phyloP scores from a whole-genome alignment of 1,284 basidiomycete genomes.

The Sanghuangporus sanghuang region DNA sequence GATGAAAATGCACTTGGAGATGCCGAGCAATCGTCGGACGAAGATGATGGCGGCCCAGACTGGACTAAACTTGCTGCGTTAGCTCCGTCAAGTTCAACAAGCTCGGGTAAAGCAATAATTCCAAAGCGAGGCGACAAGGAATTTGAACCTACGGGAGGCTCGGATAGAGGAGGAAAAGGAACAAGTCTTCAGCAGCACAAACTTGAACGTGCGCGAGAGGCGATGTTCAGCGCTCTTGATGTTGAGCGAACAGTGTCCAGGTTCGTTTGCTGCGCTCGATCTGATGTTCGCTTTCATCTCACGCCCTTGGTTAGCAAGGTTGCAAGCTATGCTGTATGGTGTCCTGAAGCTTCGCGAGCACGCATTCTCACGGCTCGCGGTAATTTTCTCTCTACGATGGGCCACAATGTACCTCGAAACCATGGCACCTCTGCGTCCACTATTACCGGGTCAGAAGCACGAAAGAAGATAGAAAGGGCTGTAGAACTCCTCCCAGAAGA shows the following conservation, averaged over 20 bases:
- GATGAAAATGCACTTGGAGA: slow-evolving; percentile 33
- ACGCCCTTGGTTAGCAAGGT: slow-evolving; percentile 47
- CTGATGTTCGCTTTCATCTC: not conserved
- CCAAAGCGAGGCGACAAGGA: slow-evolving; percentile 80
- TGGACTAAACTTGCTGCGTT: slow-evolving; percentile 44
- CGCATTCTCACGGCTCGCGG: slow-evolving; percentile 70
- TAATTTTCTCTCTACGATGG: slow-evolving; percentile 73
- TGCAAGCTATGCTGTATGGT: slow-evolving; percentile 72
- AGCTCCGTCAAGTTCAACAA: not conserved
- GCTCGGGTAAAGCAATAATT: slow-evolving; percentile 1
- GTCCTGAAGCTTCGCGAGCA: slow-evolving; percentile 56
- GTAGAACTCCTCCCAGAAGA: slow-evolving; percentile 94
- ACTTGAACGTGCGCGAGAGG: slow-evolving; percentile 64
- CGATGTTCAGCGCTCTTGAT: slow-evolving; percentile 80
- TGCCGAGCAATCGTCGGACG: slow-evolving; percentile 43
- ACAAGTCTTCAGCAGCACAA: slow-evolving; percentile 80
- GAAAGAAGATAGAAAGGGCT: slow-evolving; percentile 45
- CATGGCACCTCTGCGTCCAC: slow-evolving; percentile 26
- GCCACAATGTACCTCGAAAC: slow-evolving; percentile 58
- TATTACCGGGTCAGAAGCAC: not conserved
- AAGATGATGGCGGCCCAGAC: slow-evolving; percentile 54
- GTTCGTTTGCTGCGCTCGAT: slow-evolving; percentile 36
- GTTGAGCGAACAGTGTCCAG: slow-evolving; percentile 70
- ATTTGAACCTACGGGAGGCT: slow-evolving; percentile 76
- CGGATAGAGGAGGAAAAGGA: slow-evolving; percentile 36